These are phyloP conservation scores for Debaryomycetaceae sp. DNA, from an alignment of 1,139 yeast genomes.

Conservation along the genomic window DNA sequence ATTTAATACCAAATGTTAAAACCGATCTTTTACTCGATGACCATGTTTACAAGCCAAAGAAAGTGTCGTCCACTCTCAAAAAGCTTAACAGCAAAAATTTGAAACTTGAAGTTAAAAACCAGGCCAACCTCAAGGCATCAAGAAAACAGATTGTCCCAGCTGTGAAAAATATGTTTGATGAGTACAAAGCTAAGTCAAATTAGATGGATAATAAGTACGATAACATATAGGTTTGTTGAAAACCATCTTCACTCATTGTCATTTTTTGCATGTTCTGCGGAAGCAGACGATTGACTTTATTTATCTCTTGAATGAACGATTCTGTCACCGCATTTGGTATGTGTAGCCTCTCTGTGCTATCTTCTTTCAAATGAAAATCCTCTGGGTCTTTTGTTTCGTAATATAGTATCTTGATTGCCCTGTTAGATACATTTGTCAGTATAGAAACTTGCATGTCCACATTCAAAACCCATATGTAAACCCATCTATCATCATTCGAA, in stretches of 20 bases:
- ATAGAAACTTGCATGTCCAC: slow-evolving; percentile 36
- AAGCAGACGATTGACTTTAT: slow-evolving; percentile 20
- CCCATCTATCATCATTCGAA: slow-evolving; percentile 59
- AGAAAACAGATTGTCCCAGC: slow-evolving; percentile 86
- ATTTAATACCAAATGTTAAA: slow-evolving; percentile 22
- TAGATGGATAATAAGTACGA: background rate
- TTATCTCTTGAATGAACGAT: slow-evolving; percentile 24
- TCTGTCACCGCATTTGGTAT: slow-evolving; percentile 25
- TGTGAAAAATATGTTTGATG: slow-evolving; percentile 32
- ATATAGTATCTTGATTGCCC: slow-evolving; percentile 45
- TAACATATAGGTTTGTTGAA: slow-evolving; percentile 14
- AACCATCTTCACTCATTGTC: slow-evolving; percentile 12
- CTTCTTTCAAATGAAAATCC: slow-evolving; percentile 11
- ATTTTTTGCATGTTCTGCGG: slow-evolving; percentile 28
- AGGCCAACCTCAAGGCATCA: slow-evolving; percentile 58
- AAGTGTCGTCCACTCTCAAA: slow-evolving; percentile 8
- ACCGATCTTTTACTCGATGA: slow-evolving; percentile 14
- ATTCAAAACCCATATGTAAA: slow-evolving; percentile 60
- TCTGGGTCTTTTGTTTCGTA: slow-evolving; percentile 15
- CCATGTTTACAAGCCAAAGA: slow-evolving; percentile 14
- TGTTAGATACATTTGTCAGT: slow-evolving; percentile 13
- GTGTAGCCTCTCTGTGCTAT: slow-evolving; percentile 35
- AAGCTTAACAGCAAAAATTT: slow-evolving; percentile 11
- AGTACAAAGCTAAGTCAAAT: background rate
- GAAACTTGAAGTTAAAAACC: slow-evolving; percentile 41